Evolutionary conservation across 2,329 filamentous ascomycete species (phyloP), one percentile per base, ranked within the genome.

Genomic region (Volutella citrinella): DNA sequence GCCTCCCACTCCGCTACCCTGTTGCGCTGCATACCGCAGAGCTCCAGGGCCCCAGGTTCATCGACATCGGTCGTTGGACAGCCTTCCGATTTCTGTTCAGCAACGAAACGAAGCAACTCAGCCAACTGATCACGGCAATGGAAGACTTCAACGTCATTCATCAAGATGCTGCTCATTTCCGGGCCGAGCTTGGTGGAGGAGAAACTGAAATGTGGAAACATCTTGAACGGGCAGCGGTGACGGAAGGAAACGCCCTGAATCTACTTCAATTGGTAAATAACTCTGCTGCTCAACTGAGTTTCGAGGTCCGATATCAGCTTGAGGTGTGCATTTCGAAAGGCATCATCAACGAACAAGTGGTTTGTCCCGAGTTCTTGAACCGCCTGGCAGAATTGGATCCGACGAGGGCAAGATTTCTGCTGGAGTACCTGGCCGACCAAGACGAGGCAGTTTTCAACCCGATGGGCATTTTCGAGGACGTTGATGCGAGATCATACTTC

Each of bases 291-390:
- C 50, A 58, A 19, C 67, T 91, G 5, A 65, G 77, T 0, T 96
- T 89, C 42, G 65, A 79, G 1, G 77, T 95, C 2, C 77, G 87
- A 12, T 98, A 97, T 54, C 89, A 95, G 56, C 74, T 98, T 0
- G 91, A 98, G 58, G 90, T 88, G 0, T 97, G 91, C 55, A 72
- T 97, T n/a, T 95, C 90, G 1, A 78, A 84, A 18, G 80, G 82
- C 1, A 70, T 80, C 16, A 64, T 98, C 10, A 83, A 82, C 33
- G 91, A 96, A 57, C 78, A 87, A 54, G 84, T 76, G 28, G 74
- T 97, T 27, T 73, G 68, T 2, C 56, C 61, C 3, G 70, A 78
- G 4, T 97, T 97, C 45, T 63, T 95, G 3, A 56, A 69, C 18
- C 72, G 64, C 25, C 69, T 97, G 13, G 66, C 72, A 2, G 54